phyloP scores from a whole-genome alignment of 2,329 filamentous ascomycete genomes.

The Hypoxylon rubiginosum region DNA sequence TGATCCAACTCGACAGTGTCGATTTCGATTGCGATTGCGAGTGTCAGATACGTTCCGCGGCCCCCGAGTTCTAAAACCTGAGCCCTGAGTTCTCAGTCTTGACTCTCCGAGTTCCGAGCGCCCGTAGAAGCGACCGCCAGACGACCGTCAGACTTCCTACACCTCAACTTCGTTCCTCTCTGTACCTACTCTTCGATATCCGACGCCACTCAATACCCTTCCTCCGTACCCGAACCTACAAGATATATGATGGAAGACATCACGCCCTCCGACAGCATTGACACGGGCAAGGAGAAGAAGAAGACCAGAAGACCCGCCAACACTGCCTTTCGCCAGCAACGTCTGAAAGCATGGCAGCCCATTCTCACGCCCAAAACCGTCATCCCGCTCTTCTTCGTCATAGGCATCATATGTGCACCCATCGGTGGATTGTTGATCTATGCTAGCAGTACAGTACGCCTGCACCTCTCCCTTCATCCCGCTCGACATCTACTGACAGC shows the following conservation, averaged over 20 bases:
- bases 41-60: conserved; percentile 20
- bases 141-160: conserved; percentile 9
- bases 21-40: conserved; percentile 12
- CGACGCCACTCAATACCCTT: not conserved
- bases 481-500: conserved; percentile 33
- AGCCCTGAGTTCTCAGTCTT: not conserved
- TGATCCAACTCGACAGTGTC: conserved; percentile 11
- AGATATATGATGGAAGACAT: conserved; percentile 62
- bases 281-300: conserved; percentile 76
- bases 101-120: conserved; percentile 1
- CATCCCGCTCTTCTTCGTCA: conserved; percentile 75
- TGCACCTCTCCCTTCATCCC: conserved; percentile 7
- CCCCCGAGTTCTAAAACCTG: conserved; percentile 21
- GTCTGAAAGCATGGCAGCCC: conserved; percentile 98
- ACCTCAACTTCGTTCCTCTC: not conserved
- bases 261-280: conserved; percentile 63
- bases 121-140: conserved; percentile 5
- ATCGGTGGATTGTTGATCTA: conserved; percentile 90
- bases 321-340: conserved; percentile 96
- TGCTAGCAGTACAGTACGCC: conserved; percentile 80
- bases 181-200: not conserved
- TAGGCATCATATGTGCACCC: conserved; percentile 89
- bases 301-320: conserved; percentile 95
- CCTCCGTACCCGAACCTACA: not conserved
- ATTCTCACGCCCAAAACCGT: conserved; percentile 92